Base-by-base conservation (phyloP, 345 rosid genomes). In the Citropsis articulata region DNA sequence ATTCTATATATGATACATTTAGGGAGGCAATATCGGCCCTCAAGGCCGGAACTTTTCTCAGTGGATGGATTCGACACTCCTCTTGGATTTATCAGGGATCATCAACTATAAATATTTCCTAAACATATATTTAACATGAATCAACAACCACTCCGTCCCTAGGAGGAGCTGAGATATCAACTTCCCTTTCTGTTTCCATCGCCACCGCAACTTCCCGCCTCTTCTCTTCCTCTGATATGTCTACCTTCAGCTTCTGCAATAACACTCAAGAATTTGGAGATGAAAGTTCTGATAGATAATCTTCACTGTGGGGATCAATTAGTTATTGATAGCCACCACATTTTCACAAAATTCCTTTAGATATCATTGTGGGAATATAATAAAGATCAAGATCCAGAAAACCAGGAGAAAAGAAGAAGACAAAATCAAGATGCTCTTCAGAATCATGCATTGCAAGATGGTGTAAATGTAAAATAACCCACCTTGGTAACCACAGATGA, bases 191-290 rank as follows among this genome's bases (percentile, higher is more conserved):
- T 63, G 21, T 84, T 72, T 84, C 86, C 86, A 79, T 66, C 14
- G 77, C 73, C 61, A 7, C 45, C 0, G 7, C 73, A 27, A 80
- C 83, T 63, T 72, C 84, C 63, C 60, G 75, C 64, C 50, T 78
- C 81, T 78, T 80, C 69, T 40, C 81, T 28, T 76, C 72, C 66
- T 75, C 85, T 1, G 61, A 66, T 63, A 66, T 80, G 77, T 80
- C 88, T 0, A 84, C 85, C 83, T 87, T 87, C 82, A 81, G 69
- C 79, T 83, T 87, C 92, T 87, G 85, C 71, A 77, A 75, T 36
- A 68, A 59, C 4, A 77, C 35, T 28, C 21, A 50, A 66, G 14
- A 9, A 24, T 28, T 31, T 19, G 50, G 22, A 73, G 21, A 7
- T 66, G 31, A 18, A 40, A 24, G 31, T 31, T 30, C 31, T 48